Evolutionary conservation across 306 rosid species (phyloP), one percentile per base, ranked within the genome.

Genomic region (Lathyrus sativus): DNA sequence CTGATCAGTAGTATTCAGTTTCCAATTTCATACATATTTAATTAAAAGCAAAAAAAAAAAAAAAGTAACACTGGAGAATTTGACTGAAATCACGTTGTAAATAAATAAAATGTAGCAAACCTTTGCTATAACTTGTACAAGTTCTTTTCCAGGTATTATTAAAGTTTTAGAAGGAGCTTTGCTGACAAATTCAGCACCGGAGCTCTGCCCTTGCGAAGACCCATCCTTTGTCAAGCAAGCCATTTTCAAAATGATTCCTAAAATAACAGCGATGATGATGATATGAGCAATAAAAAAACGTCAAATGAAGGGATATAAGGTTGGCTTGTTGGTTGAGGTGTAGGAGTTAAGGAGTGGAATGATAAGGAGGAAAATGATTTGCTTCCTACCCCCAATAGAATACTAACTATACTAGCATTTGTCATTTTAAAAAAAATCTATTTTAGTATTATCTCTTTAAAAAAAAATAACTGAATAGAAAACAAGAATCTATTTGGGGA

Each of bases 81-180:
- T 51, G 18, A 67, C 33, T 33, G 60, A 68, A 72, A 50, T 58
- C 61, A 24, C 3, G 65, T 45, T 31, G 63, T 29, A 84, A 75
- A 72, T 58, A 78, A 33, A 60, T 59, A 42, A 44, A 71, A 72
- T 61, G 56, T 41, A 65, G 78, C 76, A 78, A 66, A 93, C 99
- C 99, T 90, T 88, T 5, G 95, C 96, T 55, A 83, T 74, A 76
- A 93, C 90, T 87, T 93, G 99, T 74, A 93, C 99, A 78, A 93
- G 85, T 35, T 93, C 97, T 58, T 81, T 79, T 70, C 85, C 79
- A 76, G 89, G 85, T 84, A 93, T 88, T 46, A 85, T 83, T 62
- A 90, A 58, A 50, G 80, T 90, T 85, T 87, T 87, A 37, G 72
- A 74, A 65, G 88, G 95, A 68, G 90, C 81, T 86, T 87, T 88